A percentile compares a stretch with the other conserved stretches of the same genome.
Evolutionary conservation across 1,139 yeast species (phyloP).

Genomic region (Debaryomyces sp.): DNA sequence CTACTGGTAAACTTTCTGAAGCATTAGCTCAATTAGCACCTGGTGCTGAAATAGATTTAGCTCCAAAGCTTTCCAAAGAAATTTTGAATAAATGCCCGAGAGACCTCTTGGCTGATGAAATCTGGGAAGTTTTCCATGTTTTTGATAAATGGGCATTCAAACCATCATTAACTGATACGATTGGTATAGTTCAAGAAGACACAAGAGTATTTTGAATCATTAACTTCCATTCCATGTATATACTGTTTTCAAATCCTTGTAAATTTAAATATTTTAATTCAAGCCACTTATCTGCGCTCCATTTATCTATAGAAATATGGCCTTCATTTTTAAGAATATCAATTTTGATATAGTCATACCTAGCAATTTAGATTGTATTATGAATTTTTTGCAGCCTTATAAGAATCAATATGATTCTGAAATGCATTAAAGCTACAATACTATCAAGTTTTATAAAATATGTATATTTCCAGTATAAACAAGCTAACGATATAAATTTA

Average conservation of each 20-base stretch:
- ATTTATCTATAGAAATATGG: too few relatives aligned
- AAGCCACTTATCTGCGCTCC: neutral
- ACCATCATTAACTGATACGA: constrained; percentile 43
- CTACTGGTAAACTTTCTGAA: constrained; percentile 44
- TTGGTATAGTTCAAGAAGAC: constrained; percentile 22
- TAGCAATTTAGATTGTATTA: too few relatives aligned
- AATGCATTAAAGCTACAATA: neutral
- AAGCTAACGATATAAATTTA: neutral
- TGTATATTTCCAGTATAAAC: neutral
- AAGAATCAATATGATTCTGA: too few relatives aligned
- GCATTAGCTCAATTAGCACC: constrained; percentile 68
- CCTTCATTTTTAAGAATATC: too few relatives aligned
- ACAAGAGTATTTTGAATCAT: constrained; percentile 15
- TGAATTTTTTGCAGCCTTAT: too few relatives aligned
- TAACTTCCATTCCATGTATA: neutral
- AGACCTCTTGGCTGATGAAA: constrained; percentile 57
- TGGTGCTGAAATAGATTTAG: constrained; percentile 73
- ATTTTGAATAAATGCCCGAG: constrained; percentile 49
- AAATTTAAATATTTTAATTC: neutral
- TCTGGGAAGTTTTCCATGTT: constrained; percentile 48
- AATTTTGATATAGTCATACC: too few relatives aligned
- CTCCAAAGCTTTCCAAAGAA: constrained; percentile 33
- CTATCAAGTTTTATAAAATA: neutral
- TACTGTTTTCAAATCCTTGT: neutral
- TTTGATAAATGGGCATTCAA: constrained; percentile 86